These are phyloP conservation scores for Pugionium dolabratum DNA, from an alignment of 345 rosid genomes.

Conservation along the genomic window DNA sequence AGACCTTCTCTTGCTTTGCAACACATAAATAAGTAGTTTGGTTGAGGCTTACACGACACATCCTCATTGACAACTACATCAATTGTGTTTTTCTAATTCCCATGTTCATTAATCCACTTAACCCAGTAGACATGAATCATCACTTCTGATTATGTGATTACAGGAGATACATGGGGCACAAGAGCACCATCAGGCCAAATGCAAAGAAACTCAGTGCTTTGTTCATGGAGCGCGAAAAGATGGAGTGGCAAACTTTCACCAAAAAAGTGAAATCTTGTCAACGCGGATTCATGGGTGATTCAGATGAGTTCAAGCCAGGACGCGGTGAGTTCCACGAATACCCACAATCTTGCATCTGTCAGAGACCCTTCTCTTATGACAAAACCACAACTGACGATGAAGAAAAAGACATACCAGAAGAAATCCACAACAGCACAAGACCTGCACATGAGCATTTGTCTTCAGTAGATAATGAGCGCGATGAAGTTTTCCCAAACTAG, in stretches of 20 bases:
- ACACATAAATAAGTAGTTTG: background rate
- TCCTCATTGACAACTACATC: background rate
- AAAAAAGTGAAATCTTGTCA: conserved; percentile 79
- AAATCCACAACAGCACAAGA: conserved; percentile 35
- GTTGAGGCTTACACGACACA: background rate
- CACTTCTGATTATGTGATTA: conserved; percentile 15
- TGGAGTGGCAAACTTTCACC: conserved; percentile 82
- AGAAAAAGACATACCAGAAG: conserved; percentile 36
- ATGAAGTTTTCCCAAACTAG: conserved; percentile 46
- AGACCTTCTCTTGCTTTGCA: background rate
- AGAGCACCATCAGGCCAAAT: conserved; percentile 92
- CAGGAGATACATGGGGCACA: conserved; percentile 96
- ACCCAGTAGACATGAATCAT: conserved; percentile 10
- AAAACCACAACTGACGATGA: conserved; percentile 31
- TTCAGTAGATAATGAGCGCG: conserved; percentile 39
- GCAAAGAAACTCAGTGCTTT: conserved; percentile 81
- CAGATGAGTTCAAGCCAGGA: conserved; percentile 82
- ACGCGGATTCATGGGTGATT: conserved; percentile 98
- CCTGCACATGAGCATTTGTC: conserved; percentile 30
- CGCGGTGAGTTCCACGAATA: conserved; percentile 88
- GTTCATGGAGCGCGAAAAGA: conserved; percentile 61
- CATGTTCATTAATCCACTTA: background rate
- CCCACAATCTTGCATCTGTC: conserved; percentile 79
- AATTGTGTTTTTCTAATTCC: background rate
- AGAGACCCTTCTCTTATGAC: conserved; percentile 49